Percentiles rank a stretch among this genome's conserved stretches.
Conservation (phyloP, 2,329 filamentous ascomycete species). For the Cytospora chrysosperma region DNA sequence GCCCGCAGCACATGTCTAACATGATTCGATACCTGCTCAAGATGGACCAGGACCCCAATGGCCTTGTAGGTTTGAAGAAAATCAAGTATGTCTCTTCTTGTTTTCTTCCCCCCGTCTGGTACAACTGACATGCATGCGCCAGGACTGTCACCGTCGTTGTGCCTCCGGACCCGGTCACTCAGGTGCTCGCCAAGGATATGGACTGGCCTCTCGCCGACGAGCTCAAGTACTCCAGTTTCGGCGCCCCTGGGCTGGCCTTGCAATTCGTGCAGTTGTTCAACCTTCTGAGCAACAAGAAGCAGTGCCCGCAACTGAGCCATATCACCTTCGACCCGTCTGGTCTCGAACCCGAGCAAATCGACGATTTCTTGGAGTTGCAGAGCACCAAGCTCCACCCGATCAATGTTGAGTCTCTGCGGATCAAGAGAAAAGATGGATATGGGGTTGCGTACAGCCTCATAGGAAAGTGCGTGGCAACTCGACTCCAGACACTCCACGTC, state of each 20-base stretch:
- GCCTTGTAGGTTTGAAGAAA: background rate
- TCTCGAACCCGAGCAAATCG: background rate
- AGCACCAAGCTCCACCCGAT: background rate
- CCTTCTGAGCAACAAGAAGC: background rate
- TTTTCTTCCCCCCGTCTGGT: rapidly evolving
- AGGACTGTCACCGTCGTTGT: background rate
- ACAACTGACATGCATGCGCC: background rate
- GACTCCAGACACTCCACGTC: background rate
- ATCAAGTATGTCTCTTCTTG: background rate
- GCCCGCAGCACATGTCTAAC: background rate
- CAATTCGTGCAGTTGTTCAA: background rate
- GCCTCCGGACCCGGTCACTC: background rate
- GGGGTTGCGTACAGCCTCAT: background rate
- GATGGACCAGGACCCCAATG: background rate
- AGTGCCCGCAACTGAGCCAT: background rate
- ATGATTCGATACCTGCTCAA: background rate
- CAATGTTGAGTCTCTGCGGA: background rate
- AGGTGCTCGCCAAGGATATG: background rate
- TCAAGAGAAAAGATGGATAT: background rate
- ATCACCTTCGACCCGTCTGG: background rate
- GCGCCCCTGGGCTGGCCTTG: background rate
- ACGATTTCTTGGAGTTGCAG: background rate
- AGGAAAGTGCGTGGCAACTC: background rate
- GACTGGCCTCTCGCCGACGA: background rate
- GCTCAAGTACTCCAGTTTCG: background rate